Evolutionary conservation across 2,329 filamentous ascomycete genomes (phyloP), one percentile per base, ranked within the genome.

Genomic region (Pleoardoris graminearum): DNA sequence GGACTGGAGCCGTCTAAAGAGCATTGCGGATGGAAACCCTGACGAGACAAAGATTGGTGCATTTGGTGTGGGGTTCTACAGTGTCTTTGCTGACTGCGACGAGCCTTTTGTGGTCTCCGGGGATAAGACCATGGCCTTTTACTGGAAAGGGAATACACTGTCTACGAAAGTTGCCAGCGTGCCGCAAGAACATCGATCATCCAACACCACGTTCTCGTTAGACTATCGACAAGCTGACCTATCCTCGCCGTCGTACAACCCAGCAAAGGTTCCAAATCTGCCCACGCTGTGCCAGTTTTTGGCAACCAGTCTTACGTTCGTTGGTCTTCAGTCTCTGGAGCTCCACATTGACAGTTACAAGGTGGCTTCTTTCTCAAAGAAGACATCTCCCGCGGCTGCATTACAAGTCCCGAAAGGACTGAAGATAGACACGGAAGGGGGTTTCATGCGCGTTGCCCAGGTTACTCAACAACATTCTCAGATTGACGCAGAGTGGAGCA

Each of bases 21-120:
- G 93, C 55, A 99, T 99, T 58, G 95, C 94, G n/a, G 94, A 99
- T 73, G 95, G 94, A 41, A 99, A 99, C 68, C 94, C 94, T 0
- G 94, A 99, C 72, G 94, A 99, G 76, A 97, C 92, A 41, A 99
- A 99, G 79, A 99, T 99, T 65, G 94, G 94, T 49, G 95, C 94
- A 3, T 99, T 99, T 71, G 94, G 94, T 61, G 94, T 99, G 27
- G 94, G 94, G 2, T 99, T 99, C 77, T 99, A 99, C 80, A 96
- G 90, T 71, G 93, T 97, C 33, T 99, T 99, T 72, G 90, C 94
- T 56, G 94, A 99, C 71, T 99, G 93, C 71, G 95, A 99, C 74
- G 91, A 97, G 63, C 94, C 94, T 0, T 97, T 99, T 68, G 89
- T 99, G 59, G 94, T 91, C 61, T 97, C 93, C 0, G 94, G 94